Conservation (phyloP, 2,329 filamentous ascomycete genomes). For the Pseudogymnoascus sp. region DNA sequence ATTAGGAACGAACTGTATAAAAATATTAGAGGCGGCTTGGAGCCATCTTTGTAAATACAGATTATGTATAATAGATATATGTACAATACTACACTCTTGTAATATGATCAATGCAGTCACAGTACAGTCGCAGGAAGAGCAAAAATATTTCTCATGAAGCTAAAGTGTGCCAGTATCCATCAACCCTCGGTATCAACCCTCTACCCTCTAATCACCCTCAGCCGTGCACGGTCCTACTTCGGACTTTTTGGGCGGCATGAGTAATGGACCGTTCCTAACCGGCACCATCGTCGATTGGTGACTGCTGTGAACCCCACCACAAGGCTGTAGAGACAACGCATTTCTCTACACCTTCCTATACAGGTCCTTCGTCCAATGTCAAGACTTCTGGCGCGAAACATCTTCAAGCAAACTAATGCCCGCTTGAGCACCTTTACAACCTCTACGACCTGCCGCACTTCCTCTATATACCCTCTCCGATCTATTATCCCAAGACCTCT, state of each 20-base stretch:
- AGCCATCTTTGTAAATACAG: not conserved
- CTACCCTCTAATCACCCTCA: not conserved
- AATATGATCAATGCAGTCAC: not conserved
- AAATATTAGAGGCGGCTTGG: not conserved
- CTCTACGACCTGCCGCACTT: not conserved
- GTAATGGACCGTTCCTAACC: conserved; percentile 4
- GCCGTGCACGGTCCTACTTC: conserved; percentile 2
- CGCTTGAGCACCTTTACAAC: not conserved
- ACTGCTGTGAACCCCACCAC: conserved; percentile 2
- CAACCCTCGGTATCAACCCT: not conserved
- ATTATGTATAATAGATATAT: conserved; percentile 6
- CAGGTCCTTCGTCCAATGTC: conserved; percentile 1
- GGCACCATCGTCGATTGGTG: not conserved
- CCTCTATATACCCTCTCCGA: not conserved
- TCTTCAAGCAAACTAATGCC: conserved; percentile 9
- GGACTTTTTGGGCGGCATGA: not conserved
- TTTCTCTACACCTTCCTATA: conserved; percentile 8
- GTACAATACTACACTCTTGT: conserved; percentile 4
- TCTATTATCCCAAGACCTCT: not conserved
- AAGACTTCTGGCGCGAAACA: conserved; percentile 4
- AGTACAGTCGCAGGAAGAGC: not conserved
- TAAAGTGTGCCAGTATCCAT: not conserved
- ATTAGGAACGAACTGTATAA: not conserved
- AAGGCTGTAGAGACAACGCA: conserved; percentile 5
- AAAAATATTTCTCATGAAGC: not conserved